These are phyloP conservation scores for Malassezia caprae DNA, from an alignment of 1,284 basidiomycete genomes.

Conservation along the genomic window DNA sequence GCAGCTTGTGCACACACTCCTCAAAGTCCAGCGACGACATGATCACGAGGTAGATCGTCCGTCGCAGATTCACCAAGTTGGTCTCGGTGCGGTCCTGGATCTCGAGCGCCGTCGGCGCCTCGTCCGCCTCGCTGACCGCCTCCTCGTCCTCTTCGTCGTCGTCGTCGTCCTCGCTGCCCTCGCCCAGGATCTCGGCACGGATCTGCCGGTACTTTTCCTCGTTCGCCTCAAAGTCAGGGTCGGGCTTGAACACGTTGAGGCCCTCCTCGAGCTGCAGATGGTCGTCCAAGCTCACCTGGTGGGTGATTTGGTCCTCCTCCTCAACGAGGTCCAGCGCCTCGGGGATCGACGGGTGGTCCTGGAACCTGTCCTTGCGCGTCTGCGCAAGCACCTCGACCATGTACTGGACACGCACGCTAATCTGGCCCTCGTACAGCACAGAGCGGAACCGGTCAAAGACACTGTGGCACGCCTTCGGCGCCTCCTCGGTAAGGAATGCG, in stretches of 20 bases:
- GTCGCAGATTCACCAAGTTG: constrained; percentile 84
- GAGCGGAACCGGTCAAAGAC: constrained; percentile 93
- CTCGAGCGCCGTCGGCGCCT: constrained; percentile 53
- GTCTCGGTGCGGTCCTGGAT: constrained; percentile 93
- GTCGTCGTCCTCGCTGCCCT: constrained; percentile 40
- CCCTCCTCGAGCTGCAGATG: constrained; percentile 87
- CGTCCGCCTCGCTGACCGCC: constrained; percentile 59
- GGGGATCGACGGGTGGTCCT: constrained; percentile 87
- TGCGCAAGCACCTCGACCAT: constrained; percentile 78
- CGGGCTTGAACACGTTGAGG: constrained; percentile 89
- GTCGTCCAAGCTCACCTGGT: constrained; percentile 81
- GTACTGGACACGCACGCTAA: constrained; percentile 94
- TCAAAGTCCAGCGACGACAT: constrained; percentile 71
- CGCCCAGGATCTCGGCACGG: constrained; percentile 82
- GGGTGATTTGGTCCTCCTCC: constrained; percentile 85
- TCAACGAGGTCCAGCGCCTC: constrained; percentile 93
- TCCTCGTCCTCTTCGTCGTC: constrained; percentile 53
- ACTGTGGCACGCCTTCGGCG: constrained; percentile 82
- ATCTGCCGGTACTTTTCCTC: constrained; percentile 88
- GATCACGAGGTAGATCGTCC: constrained; percentile 91
- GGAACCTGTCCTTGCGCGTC: constrained; percentile 93
- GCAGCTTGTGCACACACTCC: constrained; percentile 93
- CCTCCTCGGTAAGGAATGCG: constrained; percentile 83
- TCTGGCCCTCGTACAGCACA: constrained; percentile 84
- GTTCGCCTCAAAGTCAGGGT: constrained; percentile 76